Conservation (phyloP, 2,329 filamentous ascomycete genomes). For the Juglanconis juglandina region DNA sequence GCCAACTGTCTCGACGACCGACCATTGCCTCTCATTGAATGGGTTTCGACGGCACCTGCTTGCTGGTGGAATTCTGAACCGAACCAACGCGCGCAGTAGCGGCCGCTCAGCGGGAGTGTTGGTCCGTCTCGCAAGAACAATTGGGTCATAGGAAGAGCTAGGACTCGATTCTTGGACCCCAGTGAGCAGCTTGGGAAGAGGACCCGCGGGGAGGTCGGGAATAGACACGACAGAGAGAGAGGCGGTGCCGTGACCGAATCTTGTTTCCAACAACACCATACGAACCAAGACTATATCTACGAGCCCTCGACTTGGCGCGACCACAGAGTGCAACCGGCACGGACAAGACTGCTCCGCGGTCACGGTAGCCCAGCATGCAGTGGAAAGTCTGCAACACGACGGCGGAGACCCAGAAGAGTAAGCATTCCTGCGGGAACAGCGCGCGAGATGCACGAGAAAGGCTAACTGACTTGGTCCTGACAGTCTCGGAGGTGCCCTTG, state of each 20-base stretch:
- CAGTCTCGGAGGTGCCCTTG: slow-evolving; percentile 44
- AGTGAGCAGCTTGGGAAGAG: not conserved
- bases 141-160: not conserved
- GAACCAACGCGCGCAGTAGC: not conserved
- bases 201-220: not conserved
- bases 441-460: slow-evolving; percentile 25
- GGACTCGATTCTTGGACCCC: not conserved
- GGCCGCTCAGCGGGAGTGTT: not conserved
- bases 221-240: not conserved
- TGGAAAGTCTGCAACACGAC: slow-evolving; percentile 17
- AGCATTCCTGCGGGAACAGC: slow-evolving; percentile 15
- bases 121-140: not conserved
- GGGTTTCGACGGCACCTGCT: not conserved
- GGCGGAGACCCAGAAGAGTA: slow-evolving; percentile 20
- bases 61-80: not conserved
- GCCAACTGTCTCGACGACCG: not conserved
- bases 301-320: not conserved
- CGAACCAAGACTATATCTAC: not conserved
- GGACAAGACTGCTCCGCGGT: slow-evolving; percentile 8
- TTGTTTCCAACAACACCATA: not conserved
- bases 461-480: slow-evolving; percentile 25
- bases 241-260: not conserved
- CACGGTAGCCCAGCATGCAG: slow-evolving; percentile 10
- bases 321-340: not conserved
- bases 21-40: not conserved